These are phyloP conservation scores for Truncatella angustata DNA, from an alignment of 2,329 filamentous ascomycete genomes.

Conservation along the genomic window DNA sequence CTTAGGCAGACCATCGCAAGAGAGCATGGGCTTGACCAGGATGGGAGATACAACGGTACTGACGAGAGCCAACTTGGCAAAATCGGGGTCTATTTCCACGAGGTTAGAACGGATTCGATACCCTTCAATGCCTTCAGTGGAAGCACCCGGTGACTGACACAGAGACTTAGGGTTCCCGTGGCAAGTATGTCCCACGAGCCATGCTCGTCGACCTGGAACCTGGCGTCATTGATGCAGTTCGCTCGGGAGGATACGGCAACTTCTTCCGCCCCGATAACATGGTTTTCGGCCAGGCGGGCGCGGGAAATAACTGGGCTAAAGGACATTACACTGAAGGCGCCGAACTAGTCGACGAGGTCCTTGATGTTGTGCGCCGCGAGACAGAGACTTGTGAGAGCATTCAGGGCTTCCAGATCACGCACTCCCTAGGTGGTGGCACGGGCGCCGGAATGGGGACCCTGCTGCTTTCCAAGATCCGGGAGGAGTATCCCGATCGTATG, in stretches of 20 bases:
- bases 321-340: slow-evolving; percentile 99
- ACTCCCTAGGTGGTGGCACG: slow-evolving; percentile 99
- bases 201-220: slow-evolving; percentile 99
- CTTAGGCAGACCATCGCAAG: slow-evolving; percentile 76
- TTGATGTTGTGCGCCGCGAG: slow-evolving; percentile 97
- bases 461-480: slow-evolving; percentile 99
- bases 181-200: slow-evolving; percentile 99
- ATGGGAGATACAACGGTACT: slow-evolving; percentile 95
- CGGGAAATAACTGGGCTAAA: slow-evolving; percentile 99
- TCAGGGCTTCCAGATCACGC: slow-evolving; percentile 99
- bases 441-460: slow-evolving; percentile 99
- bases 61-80: slow-evolving; percentile 99
- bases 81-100: slow-evolving; percentile 99
- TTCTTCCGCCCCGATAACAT: slow-evolving; percentile 99
- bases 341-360: slow-evolving; percentile 95
- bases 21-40: slow-evolving; percentile 95
- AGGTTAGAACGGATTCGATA: slow-evolving; percentile 46
- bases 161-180: slow-evolving; percentile 59
- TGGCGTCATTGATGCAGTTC: slow-evolving; percentile 99
- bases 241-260: slow-evolving; percentile 95
- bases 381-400: slow-evolving; percentile 99
- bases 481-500: slow-evolving; percentile 99
- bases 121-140: background rate
- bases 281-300: slow-evolving; percentile 98
- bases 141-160: background rate